Conservation (phyloP, 495 filamentous ascomycete species). For the Penicillium diatomitis region DNA sequence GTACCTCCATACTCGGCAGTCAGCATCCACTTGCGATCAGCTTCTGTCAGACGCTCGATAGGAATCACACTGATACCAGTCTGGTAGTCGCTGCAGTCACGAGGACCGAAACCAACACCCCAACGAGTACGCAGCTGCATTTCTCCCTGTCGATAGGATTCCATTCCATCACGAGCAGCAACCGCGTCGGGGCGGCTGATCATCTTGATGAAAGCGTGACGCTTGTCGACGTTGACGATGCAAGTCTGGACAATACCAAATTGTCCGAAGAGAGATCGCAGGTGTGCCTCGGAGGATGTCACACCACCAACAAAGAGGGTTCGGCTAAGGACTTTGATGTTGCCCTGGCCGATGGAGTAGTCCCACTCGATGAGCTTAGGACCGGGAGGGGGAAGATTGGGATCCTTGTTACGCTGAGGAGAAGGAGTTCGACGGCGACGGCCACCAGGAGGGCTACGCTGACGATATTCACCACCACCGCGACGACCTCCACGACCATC, state of each 20-base stretch:
- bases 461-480: conserved; percentile 58
- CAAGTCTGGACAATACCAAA: conserved; percentile 90
- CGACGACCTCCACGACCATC: conserved; percentile 43
- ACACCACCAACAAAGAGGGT: conserved; percentile 96
- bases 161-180: conserved; percentile 82
- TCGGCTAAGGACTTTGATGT: conserved; percentile 88
- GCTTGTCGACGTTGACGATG: conserved; percentile 95
- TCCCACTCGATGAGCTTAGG: conserved; percentile 81
- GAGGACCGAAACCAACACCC: conserved; percentile 95
- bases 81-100: conserved; percentile 94
- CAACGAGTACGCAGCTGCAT: conserved; percentile 83
- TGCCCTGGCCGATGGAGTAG: conserved; percentile 55
- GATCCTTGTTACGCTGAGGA: conserved; percentile 44
- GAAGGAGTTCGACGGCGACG: conserved; percentile 55
- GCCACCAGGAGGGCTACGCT: conserved; percentile 60
- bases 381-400: conserved; percentile 45
- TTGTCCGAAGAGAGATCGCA: conserved; percentile 65
- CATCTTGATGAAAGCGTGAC: conserved; percentile 99
- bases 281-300: conserved; percentile 73
- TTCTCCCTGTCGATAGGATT: conserved; percentile 59
- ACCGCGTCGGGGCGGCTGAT: conserved; percentile 77
- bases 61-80: conserved; percentile 91
- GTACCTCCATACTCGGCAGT: conserved; percentile 90
- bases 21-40: conserved; percentile 94
- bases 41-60: conserved; percentile 83